A percentile compares a stretch with the other conserved stretches of the same genome.
phyloP scores from a whole-genome alignment of 2,329 filamentous ascomycete species.

The Fonsecaea multimorphosa region DNA sequence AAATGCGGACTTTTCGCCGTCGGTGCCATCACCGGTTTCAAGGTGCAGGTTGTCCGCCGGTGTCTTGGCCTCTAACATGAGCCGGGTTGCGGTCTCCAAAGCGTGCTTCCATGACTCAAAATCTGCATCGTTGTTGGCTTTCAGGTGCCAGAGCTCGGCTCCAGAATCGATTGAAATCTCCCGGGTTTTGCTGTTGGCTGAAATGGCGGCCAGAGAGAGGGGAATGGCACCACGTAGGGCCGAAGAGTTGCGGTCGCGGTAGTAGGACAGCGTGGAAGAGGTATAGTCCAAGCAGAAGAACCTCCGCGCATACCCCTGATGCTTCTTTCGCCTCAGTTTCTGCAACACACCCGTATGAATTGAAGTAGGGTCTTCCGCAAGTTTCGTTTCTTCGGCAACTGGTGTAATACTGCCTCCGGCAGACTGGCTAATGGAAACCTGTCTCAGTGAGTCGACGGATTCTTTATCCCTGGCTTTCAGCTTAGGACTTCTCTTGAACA shows the following conservation, averaged over 20 bases:
- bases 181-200: slow-evolving; percentile 82
- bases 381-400: slow-evolving; percentile 17
- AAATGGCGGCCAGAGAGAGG: slow-evolving; percentile 86
- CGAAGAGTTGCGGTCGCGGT: slow-evolving; percentile 90
- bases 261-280: slow-evolving; percentile 93
- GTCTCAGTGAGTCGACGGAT: slow-evolving; percentile 59
- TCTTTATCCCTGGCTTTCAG: slow-evolving; percentile 51
- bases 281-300: slow-evolving; percentile 97
- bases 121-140: slow-evolving; percentile 79
- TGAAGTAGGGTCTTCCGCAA: slow-evolving; percentile 45
- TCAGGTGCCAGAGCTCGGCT: slow-evolving; percentile 94
- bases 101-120: slow-evolving; percentile 88
- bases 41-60: slow-evolving; percentile 43
- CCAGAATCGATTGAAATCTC: slow-evolving; percentile 98
- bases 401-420: slow-evolving; percentile 21
- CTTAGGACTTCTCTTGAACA: slow-evolving; percentile 47
- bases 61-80: slow-evolving; percentile 43
- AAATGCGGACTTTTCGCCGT: slow-evolving; percentile 47
- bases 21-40: slow-evolving; percentile 39
- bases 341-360: slow-evolving; percentile 85
- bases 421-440: slow-evolving; percentile 39
- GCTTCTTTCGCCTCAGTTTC: slow-evolving; percentile 90
- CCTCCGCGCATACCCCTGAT: slow-evolving; percentile 87
- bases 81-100: slow-evolving; percentile 78
- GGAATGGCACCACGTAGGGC: slow-evolving; percentile 91